Percentiles rank a stretch among this genome's conserved stretches.
These are phyloP conservation scores for Ogataea paradorogensis DNA, from an alignment of 805 yeast species.

Conservation along the genomic window DNA sequence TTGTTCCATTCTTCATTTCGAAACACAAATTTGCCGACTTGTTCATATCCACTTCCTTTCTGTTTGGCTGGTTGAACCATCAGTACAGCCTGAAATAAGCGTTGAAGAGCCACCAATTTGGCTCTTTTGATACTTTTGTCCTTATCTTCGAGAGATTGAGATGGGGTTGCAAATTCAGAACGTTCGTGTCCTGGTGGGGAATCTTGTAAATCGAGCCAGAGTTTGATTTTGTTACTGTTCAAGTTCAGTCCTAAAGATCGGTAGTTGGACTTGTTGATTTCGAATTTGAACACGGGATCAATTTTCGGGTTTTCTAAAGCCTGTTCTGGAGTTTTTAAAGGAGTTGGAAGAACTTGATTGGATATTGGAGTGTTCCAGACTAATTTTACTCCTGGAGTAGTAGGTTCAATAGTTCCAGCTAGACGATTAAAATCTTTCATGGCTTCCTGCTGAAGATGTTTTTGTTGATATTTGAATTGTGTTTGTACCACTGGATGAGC, in stretches of 20 bases:
- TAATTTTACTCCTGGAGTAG: conserved; percentile 14
- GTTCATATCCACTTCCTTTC: conserved; percentile 18
- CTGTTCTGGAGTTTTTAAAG: conserved; percentile 23
- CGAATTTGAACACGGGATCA: conserved; percentile 28
- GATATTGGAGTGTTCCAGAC: conserved; percentile 13
- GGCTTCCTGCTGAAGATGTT: conserved; percentile 21
- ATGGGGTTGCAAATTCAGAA: conserved; percentile 58
- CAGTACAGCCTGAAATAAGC: conserved; percentile 43
- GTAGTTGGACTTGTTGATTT: conserved; percentile 24
- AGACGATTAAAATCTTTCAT: conserved; percentile 25
- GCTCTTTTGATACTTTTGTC: conserved; percentile 26
- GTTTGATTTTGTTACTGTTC: conserved; percentile 24
- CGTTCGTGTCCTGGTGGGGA: conserved; percentile 59
- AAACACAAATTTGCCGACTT: conserved; percentile 44
- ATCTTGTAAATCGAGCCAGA: conserved; percentile 31
- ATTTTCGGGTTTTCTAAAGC: conserved; percentile 24
- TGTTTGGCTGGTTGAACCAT: conserved; percentile 21
- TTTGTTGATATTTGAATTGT: conserved; percentile 23
- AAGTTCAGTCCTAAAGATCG: conserved; percentile 16
- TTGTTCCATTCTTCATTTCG: conserved; percentile 39
- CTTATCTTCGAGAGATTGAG: conserved; percentile 42
- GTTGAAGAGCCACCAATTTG: conserved; percentile 38
- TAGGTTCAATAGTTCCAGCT: conserved; percentile 15
- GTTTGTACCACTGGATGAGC: conserved; percentile 25
- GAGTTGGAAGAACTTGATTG: conserved; percentile 19